These are phyloP conservation scores for Alternaria viburni DNA, from an alignment of 2,329 filamentous ascomycete genomes.

Conservation along the genomic window DNA sequence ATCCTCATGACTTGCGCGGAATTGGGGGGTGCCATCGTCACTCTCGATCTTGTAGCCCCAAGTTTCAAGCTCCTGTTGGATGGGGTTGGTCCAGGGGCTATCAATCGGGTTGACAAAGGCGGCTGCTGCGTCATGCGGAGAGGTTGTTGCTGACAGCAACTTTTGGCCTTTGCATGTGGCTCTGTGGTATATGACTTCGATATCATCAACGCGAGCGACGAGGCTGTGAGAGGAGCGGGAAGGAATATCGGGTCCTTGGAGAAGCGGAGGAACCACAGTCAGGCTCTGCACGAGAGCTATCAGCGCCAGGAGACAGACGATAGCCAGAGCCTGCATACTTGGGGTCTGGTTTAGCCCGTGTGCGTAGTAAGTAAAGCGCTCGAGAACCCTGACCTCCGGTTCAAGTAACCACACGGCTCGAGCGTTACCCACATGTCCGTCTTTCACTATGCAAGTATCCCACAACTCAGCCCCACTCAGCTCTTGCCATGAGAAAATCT, in stretches of 20 bases:
- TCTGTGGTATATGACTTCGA: not conserved
- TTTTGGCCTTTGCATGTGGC: not conserved
- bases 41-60: constrained; percentile 19
- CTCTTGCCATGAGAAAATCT: too few relatives aligned
- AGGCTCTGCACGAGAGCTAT: not conserved
- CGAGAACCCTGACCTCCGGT: not conserved
- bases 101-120: constrained; percentile 12
- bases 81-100: constrained; percentile 12
- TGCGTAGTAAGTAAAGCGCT: not conserved
- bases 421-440: not conserved
- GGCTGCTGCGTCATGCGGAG: not conserved
- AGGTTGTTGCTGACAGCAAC: constrained; percentile 1
- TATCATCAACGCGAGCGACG: not conserved
- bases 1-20: not conserved
- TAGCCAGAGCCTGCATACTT: not conserved
- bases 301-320: not conserved
- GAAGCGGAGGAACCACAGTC: not conserved
- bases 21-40: not conserved
- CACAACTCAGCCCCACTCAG: not conserved
- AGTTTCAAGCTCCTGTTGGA: constrained; percentile 5
- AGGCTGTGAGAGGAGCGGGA: not conserved
- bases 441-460: not conserved
- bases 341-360: not conserved
- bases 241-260: too few relatives aligned
- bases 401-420: not conserved